Evolutionary conservation across 2,329 filamentous ascomycete genomes (phyloP).

Genomic region (Aschersonia sp.): DNA sequence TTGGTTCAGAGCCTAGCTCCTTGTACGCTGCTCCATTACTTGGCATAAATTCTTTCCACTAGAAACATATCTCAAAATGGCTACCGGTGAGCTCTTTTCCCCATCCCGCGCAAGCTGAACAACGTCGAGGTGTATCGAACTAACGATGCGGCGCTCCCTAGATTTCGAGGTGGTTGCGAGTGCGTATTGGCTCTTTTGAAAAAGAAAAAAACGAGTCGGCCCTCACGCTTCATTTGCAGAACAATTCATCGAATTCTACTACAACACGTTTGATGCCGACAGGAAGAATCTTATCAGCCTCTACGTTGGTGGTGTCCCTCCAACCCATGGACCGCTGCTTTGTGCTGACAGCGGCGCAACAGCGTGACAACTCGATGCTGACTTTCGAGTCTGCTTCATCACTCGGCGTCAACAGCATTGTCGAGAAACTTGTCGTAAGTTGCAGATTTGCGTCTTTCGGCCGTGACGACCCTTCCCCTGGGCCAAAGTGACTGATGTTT

Average conservation of each 20-base stretch:
- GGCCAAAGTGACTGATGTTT: neutral
- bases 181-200: conserved; percentile 15
- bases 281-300: conserved; percentile 50
- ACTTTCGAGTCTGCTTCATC: conserved; percentile 69
- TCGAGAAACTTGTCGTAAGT: conserved; percentile 68
- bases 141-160: conserved; percentile 9
- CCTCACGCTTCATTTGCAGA: conserved; percentile 32
- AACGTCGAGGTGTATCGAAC: conserved; percentile 4
- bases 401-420: conserved; percentile 50
- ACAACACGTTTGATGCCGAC: conserved; percentile 68
- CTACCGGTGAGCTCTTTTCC: conserved; percentile 12
- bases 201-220: neutral
- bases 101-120: neutral
- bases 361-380: conserved; percentile 80
- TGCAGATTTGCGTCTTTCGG: neutral
- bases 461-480: neutral
- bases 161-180: conserved; percentile 32
- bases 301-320: conserved; percentile 54
- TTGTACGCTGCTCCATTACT: neutral
- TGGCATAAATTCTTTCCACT: neutral
- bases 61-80: conserved; percentile 15
- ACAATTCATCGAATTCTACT: conserved; percentile 85
- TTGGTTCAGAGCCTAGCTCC: neutral
- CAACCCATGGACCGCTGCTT: neutral
- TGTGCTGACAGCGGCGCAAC: conserved; percentile 7